phyloP scores from a whole-genome alignment of 352 stramenopile species.

The Globisporangium middletonii region DNA sequence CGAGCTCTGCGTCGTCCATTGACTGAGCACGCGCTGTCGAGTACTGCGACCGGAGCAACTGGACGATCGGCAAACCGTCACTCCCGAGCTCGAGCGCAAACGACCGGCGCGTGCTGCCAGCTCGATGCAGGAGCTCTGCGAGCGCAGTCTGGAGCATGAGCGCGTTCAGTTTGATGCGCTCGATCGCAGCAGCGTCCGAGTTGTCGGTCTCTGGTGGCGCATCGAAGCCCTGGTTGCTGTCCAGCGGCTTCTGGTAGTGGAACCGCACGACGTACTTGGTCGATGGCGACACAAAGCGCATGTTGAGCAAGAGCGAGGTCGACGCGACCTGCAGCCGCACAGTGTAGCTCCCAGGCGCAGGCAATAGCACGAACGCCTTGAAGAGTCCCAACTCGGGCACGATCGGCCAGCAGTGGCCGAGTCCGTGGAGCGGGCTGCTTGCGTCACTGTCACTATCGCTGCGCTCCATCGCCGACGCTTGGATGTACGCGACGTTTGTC shows the following conservation, averaged over 20 bases:
- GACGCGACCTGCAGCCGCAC: conserved; percentile 19
- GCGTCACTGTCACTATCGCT: neutral
- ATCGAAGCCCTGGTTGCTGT: conserved; percentile 50
- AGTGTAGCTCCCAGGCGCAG: conserved; percentile 27
- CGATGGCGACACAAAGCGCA: conserved; percentile 26
- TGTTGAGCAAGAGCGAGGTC: conserved; percentile 17
- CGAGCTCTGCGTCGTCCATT: conserved; percentile 46
- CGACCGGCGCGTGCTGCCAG: conserved; percentile 29
- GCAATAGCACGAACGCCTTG: conserved; percentile 61
- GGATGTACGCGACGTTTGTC: conserved; percentile 5
- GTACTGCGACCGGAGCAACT: conserved; percentile 42
- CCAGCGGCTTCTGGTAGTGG: conserved; percentile 57
- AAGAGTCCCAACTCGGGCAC: conserved; percentile 31
- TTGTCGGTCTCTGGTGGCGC: conserved; percentile 43
- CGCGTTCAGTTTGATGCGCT: conserved; percentile 44
- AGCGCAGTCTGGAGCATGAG: conserved; percentile 54
- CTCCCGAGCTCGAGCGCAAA: conserved; percentile 48
- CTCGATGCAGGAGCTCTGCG: conserved; percentile 43
- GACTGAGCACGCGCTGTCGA: conserved; percentile 29
- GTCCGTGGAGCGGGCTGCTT: neutral
- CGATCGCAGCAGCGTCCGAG: conserved; percentile 43
- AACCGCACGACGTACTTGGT: conserved; percentile 46
- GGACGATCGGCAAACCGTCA: conserved; percentile 47
- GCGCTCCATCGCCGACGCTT: conserved; percentile 1
- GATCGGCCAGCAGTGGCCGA: conserved; percentile 40